Conservation (phyloP, 2,329 filamentous ascomycete genomes). For the Beauveria medogensis region DNA sequence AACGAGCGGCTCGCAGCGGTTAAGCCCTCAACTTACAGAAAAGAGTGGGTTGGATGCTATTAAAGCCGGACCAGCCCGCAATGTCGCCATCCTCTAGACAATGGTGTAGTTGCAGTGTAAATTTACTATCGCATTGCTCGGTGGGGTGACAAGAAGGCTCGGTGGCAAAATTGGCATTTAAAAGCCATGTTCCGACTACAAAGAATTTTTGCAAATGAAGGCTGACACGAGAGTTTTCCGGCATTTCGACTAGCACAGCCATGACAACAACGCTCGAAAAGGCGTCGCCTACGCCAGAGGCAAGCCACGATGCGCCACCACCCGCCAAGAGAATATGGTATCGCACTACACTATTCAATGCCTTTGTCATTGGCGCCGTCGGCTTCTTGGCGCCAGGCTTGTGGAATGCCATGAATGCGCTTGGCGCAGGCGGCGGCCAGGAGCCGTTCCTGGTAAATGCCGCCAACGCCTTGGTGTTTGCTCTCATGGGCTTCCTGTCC, state of each 20-base stretch:
- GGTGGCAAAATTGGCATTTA: background rate
- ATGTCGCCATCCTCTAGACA: slow-evolving; percentile 7
- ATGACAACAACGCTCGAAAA: background rate
- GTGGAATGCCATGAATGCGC: slow-evolving; percentile 48
- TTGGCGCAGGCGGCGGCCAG: slow-evolving; percentile 44
- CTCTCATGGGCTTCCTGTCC: slow-evolving; percentile 37
- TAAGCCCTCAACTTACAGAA: background rate
- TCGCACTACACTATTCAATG: slow-evolving; percentile 44
- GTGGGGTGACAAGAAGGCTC: background rate
- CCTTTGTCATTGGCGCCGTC: slow-evolving; percentile 42
- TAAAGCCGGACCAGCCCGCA: slow-evolving; percentile 6
- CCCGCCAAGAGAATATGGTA: slow-evolving; percentile 31
- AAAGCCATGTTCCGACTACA: background rate
- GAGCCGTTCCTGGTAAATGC: slow-evolving; percentile 42
- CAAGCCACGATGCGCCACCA: background rate
- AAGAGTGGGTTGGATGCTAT: background rate
- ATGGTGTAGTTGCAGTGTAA: background rate
- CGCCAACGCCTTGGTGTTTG: slow-evolving; percentile 42
- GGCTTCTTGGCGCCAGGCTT: slow-evolving; percentile 43
- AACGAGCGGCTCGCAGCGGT: background rate
- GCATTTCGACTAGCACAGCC: background rate
- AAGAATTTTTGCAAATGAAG: background rate
- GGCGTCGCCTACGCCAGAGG: background rate
- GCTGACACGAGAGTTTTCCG: background rate
- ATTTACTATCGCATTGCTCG: background rate